phyloP scores from a whole-genome alignment of 2,329 filamentous ascomycete species.

The Fusarium sp. region DNA sequence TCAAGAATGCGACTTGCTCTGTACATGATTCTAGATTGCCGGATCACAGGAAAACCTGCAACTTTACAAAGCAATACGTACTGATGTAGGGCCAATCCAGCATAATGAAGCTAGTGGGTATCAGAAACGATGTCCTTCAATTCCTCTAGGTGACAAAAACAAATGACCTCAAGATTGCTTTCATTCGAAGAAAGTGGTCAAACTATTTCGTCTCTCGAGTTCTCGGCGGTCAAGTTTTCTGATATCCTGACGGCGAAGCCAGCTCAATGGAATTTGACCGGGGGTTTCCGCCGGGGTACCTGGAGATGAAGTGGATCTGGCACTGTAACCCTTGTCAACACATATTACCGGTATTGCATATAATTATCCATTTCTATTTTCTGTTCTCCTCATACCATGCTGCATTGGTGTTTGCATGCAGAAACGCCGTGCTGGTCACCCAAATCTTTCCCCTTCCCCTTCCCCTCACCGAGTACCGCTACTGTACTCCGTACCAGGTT shows the following conservation, averaged over 20 bases:
- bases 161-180: not conserved
- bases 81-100: not conserved
- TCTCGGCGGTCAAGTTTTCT: not conserved
- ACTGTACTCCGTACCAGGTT: not conserved
- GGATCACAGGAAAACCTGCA: not conserved
- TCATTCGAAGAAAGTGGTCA: not conserved
- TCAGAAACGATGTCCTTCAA: not conserved
- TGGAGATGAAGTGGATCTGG: slow-evolving; percentile 28
- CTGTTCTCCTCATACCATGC: slow-evolving; percentile 27
- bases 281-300: slow-evolving; percentile 18
- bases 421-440: slow-evolving; percentile 16
- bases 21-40: not conserved
- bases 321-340: slow-evolving; percentile 7
- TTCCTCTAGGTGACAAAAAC: not conserved
- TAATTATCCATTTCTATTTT: slow-evolving; percentile 8
- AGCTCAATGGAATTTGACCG: slow-evolving; percentile 3
- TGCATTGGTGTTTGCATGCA: slow-evolving; percentile 40
- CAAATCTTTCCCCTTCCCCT: slow-evolving; percentile 24
- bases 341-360: slow-evolving; percentile 21
- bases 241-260: not conserved
- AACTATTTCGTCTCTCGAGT: not conserved
- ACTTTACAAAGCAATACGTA: not conserved
- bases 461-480: slow-evolving; percentile 23
- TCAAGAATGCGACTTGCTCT: not conserved
- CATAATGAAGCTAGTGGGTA: not conserved